Evolutionary conservation across 257 asterid genomes (phyloP).

Genomic region (Ocimum tenuiflorum): DNA sequence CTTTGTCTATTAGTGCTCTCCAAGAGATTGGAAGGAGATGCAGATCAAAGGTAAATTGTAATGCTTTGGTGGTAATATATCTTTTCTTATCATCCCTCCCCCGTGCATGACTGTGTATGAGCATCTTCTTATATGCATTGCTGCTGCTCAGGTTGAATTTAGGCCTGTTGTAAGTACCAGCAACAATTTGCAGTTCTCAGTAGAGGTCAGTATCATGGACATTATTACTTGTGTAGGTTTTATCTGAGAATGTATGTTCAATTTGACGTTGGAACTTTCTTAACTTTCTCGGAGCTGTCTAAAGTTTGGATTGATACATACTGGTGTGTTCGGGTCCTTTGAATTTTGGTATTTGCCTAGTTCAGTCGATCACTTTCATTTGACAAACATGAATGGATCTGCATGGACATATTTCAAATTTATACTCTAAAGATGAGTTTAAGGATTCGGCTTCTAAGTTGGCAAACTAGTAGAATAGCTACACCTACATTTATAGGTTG

Average conservation of each 20-base stretch:
- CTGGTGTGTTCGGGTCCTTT: neutral
- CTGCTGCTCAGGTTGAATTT: slow-evolving; percentile 70
- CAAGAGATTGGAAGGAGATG: slow-evolving; percentile 90
- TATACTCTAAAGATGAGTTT: no score
- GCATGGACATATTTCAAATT: no score
- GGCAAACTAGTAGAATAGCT: neutral
- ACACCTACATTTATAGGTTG: neutral
- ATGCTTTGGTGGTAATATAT: neutral
- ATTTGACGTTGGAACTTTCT: neutral
- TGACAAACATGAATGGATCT: no score
- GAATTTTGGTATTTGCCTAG: neutral
- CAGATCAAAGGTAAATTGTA: slow-evolving; percentile 59
- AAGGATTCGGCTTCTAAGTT: neutral
- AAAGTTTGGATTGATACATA: neutral
- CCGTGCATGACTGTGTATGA: neutral
- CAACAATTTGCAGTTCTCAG: slow-evolving; percentile 65
- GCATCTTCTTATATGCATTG: slow-evolving; percentile 9
- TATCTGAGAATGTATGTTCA: slow-evolving; percentile 2
- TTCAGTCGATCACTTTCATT: neutral
- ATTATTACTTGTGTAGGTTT: neutral
- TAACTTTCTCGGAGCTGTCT: no score
- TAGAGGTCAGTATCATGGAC: slow-evolving; percentile 59
- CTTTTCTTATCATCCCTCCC: neutral
- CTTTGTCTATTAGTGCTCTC: slow-evolving; percentile 59
- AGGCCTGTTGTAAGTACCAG: slow-evolving; percentile 61